Evolutionary conservation across 371 early-diverging fungal species (phyloP).

Genomic region (Lichtheimia ramosa): DNA sequence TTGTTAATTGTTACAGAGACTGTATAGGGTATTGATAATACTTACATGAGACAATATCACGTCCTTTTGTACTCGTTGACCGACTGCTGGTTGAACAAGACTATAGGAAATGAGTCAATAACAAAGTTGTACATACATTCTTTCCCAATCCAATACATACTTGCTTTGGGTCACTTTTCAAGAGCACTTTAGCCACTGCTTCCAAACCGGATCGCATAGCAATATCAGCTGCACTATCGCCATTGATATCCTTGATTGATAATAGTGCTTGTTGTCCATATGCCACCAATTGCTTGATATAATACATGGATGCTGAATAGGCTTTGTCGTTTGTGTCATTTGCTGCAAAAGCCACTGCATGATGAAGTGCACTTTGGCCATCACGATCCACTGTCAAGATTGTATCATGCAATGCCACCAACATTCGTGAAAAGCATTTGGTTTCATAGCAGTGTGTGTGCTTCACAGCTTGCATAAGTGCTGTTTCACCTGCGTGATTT

Average conservation of each 20-base stretch:
- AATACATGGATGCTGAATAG: constrained; percentile 64
- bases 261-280: not conserved
- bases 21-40: not conserved
- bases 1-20: too few relatives aligned
- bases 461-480: constrained; percentile 82
- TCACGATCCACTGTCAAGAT: constrained; percentile 68
- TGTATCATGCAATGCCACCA: constrained; percentile 66
- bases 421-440: constrained; percentile 71
- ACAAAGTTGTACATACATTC: not conserved
- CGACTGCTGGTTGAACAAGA: not conserved
- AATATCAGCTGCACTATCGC: constrained; percentile 89
- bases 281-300: constrained; percentile 54
- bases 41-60: constrained; percentile 60
- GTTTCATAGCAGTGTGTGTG: constrained; percentile 83
- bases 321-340: constrained; percentile 57
- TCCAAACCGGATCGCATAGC: constrained; percentile 78
- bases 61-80: constrained; percentile 47
- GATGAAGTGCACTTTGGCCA: constrained; percentile 84
- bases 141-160: not conserved
- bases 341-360: constrained; percentile 68
- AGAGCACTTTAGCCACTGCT: constrained; percentile 33
- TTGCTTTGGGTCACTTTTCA: too few relatives aligned
- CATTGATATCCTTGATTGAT: constrained; percentile 59
- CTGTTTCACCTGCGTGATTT: constrained; percentile 83
- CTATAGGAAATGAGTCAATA: not conserved